Conservation (phyloP, 176 grass and related monocot species). For the Aechmea fasciata region DNA sequence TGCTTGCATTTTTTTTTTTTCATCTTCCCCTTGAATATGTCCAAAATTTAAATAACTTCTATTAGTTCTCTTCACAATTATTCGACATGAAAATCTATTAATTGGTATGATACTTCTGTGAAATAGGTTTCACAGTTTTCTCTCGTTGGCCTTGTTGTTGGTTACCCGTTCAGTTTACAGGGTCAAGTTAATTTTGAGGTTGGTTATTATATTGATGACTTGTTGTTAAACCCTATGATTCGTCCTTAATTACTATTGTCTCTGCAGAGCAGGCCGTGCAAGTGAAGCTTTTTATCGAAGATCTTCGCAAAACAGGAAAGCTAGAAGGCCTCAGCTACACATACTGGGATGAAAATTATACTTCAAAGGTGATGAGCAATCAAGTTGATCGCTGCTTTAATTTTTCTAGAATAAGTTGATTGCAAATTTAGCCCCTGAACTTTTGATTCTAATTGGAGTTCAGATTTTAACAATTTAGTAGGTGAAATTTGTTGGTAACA, state of each 20-base stretch:
- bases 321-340: conserved; percentile 58
- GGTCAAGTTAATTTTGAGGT: conserved; percentile 50
- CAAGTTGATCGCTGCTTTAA: too few species aligned
- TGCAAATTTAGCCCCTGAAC: too few species aligned
- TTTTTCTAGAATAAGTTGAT: too few species aligned
- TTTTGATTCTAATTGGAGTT: too few species aligned
- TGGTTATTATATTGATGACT: conserved; percentile 1
- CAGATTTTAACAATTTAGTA: too few species aligned
- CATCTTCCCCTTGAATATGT: neutral
- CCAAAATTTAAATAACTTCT: neutral
- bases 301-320: conserved; percentile 59
- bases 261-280: conserved; percentile 53
- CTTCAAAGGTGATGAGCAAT: conserved; percentile 47
- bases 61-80: too few species aligned
- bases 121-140: conserved; percentile 50
- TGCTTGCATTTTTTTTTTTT: too few species aligned
- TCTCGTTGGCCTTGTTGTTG: conserved; percentile 59
- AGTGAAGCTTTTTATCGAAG: conserved; percentile 67
- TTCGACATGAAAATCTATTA: neutral
- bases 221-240: neutral
- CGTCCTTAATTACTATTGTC: conserved; percentile 28
- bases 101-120: conserved; percentile 15
- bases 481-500: too few species aligned
- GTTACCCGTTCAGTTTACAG: conserved; percentile 66
- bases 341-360: conserved; percentile 97